These are phyloP conservation scores for Trichoderma arundinaceum DNA, from an alignment of 2,329 filamentous ascomycete genomes.

Conservation along the genomic window DNA sequence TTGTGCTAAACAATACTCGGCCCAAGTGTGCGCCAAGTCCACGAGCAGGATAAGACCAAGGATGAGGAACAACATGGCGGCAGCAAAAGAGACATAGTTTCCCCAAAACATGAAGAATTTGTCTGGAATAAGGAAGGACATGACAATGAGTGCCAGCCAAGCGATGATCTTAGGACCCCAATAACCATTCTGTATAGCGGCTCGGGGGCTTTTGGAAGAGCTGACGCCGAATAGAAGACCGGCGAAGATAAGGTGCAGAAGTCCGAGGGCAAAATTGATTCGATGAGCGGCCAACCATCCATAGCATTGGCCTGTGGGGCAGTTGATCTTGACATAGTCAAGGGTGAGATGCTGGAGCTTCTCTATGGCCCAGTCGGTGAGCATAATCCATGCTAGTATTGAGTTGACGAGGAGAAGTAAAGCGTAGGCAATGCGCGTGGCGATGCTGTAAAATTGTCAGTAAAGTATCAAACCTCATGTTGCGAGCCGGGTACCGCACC, in stretches of 20 bases:
- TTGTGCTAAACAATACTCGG: conserved; percentile 91
- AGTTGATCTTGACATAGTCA: conserved; percentile 95
- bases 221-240: conserved; percentile 84
- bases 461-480: not conserved
- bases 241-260: conserved; percentile 90
- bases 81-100: conserved; percentile 86
- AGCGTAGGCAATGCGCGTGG: conserved; percentile 94
- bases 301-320: conserved; percentile 87
- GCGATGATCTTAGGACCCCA: conserved; percentile 95
- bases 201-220: conserved; percentile 84
- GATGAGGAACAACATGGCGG: conserved; percentile 91
- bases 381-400: conserved; percentile 97
- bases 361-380: conserved; percentile 97
- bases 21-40: conserved; percentile 95
- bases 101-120: conserved; percentile 95
- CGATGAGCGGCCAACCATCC: conserved; percentile 96
- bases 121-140: conserved; percentile 96
- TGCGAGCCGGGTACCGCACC: conserved; percentile 55
- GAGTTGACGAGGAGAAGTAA: conserved; percentile 95
- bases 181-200: conserved; percentile 94
- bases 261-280: conserved; percentile 94
- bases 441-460: conserved; percentile 66
- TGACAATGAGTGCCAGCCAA: conserved; percentile 84
- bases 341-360: conserved; percentile 91
- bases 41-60: conserved; percentile 91